A percentile compares a stretch with the other conserved stretches of the same genome.
Conservation (phyloP, 257 asterid genomes). For the Solanum pennellii region DNA sequence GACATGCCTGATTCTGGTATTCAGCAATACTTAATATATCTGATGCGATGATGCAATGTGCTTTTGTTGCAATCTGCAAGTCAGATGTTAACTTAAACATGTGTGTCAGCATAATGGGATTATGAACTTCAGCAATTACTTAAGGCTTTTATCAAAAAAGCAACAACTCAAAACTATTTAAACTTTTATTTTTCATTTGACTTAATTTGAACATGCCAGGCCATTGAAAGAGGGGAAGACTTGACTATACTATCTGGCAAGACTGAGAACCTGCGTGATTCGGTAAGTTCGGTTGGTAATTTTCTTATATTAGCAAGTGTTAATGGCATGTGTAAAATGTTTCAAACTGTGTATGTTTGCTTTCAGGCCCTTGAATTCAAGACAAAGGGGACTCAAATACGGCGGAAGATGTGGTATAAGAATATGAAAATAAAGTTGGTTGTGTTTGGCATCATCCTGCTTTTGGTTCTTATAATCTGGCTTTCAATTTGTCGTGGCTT, state of each 20-base stretch:
- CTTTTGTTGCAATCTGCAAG: background rate
- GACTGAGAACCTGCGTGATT: conserved; percentile 65
- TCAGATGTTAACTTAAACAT: background rate
- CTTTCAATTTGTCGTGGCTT: conserved; percentile 69
- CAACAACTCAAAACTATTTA: background rate
- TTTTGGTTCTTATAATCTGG: conserved; percentile 60
- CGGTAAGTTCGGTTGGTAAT: conserved; percentile 27
- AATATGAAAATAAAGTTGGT: conserved; percentile 79
- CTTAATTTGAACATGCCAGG: conserved; percentile 28
- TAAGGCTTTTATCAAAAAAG: background rate
- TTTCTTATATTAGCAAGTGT: background rate
- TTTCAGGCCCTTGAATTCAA: conserved; percentile 59
- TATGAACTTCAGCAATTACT: background rate
- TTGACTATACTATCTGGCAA: conserved; percentile 51
- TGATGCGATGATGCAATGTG: background rate
- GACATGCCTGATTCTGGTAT: background rate
- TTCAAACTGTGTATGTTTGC: background rate
- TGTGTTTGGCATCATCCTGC: conserved; percentile 56
- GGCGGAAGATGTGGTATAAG: conserved; percentile 86
- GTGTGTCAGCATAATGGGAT: background rate
- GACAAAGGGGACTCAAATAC: conserved; percentile 41
- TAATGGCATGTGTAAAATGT: background rate
- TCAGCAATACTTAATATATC: background rate
- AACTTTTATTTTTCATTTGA: background rate
- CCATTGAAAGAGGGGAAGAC: conserved; percentile 68